Evolutionary conservation across 2,329 filamentous ascomycete genomes (phyloP).

Genomic region (Colletotrichum endophyticum): DNA sequence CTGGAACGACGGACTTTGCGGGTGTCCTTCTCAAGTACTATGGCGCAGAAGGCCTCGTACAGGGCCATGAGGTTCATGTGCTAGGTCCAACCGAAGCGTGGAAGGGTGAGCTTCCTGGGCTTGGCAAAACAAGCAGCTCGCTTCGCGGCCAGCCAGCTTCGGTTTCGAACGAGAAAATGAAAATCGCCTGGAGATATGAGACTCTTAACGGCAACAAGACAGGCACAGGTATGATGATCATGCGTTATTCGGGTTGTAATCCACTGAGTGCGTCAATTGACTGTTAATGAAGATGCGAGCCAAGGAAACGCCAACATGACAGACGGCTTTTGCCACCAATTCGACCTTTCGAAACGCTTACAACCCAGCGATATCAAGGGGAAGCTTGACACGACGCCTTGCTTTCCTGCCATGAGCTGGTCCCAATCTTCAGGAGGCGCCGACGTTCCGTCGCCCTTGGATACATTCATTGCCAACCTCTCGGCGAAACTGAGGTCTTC

Average conservation of each 20-base stretch:
- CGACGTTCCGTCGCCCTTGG: constrained; percentile 58
- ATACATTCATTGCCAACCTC: constrained; percentile 65
- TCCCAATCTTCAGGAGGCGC: constrained; percentile 8
- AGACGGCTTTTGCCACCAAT: constrained; percentile 70
- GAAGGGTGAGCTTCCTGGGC: constrained; percentile 82
- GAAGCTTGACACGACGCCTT: constrained; percentile 53
- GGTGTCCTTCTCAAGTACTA: constrained; percentile 86
- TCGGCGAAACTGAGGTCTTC: constrained; percentile 60
- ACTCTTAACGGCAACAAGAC: constrained; percentile 59
- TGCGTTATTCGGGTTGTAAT: neutral
- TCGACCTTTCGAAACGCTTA: constrained; percentile 73
- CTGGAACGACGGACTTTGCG: constrained; percentile 92
- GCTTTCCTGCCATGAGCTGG: constrained; percentile 27
- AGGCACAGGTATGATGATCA: constrained; percentile 20
- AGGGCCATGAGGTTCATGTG: constrained; percentile 88
- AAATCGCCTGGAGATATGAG: constrained; percentile 98
- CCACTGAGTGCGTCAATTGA: neutral
- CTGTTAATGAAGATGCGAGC: neutral
- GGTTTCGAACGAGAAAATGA: constrained; percentile 78
- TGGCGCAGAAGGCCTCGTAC: constrained; percentile 89
- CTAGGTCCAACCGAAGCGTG: constrained; percentile 81
- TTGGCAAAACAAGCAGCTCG: constrained; percentile 53
- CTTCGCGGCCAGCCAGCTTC: constrained; percentile 41
- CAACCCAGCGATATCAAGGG: constrained; percentile 53
- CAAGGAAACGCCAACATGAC: constrained; percentile 21